Evolutionary conservation across 352 stramenopile genomes (phyloP), one percentile per base, ranked within the genome.

Genomic region (Phytophthora citrophthora): DNA sequence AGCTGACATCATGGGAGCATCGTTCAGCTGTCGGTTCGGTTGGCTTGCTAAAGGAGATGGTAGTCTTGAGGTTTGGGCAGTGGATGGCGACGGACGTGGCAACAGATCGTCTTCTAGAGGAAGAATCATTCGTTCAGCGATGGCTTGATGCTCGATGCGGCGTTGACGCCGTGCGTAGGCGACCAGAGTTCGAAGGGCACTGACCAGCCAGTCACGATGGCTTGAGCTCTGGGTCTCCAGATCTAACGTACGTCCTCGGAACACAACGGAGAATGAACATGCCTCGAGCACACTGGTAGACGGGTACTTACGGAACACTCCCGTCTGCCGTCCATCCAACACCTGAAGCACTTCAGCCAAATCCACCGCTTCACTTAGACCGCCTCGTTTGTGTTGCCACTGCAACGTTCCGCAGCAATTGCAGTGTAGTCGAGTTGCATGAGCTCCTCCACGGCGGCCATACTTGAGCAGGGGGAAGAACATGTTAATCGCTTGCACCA

Each of bases 401-500:
- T 95, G 87, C 6, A 95, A 56, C 7, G 85, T 90, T 40, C 87
- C 87, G 31, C 83, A 95, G 15, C 70, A 81, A 46, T 94, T 93
- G 64, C 87, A 95, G 48, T 94, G 82, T 16, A 95, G 74, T 15
- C 83, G 70, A 18, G 87, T 95, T 12, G 74, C 46, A 47, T 95
- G 87, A 1, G 81, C 80, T 15, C 77, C 82, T 9, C 87, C 87
- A 39, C 83, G 83, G 16, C 87, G 83, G 4, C 87, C 87, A 61
- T 91, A 95, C 62, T 95, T 95, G 31, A 83, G 63, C 40, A 95
- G 49, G 16, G 85, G 83, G 56, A 85, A 88, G 54, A 95, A 94
- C 83, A 92, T 94, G 53, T 95, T 95, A 48, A 95, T 75, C 8
- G 87, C 85, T 47, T 95, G 83, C n/a, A 94, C 87, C 50, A 95